Evolutionary conservation across 2,329 filamentous ascomycete species (phyloP).

Genomic region (Penicillium sp.): DNA sequence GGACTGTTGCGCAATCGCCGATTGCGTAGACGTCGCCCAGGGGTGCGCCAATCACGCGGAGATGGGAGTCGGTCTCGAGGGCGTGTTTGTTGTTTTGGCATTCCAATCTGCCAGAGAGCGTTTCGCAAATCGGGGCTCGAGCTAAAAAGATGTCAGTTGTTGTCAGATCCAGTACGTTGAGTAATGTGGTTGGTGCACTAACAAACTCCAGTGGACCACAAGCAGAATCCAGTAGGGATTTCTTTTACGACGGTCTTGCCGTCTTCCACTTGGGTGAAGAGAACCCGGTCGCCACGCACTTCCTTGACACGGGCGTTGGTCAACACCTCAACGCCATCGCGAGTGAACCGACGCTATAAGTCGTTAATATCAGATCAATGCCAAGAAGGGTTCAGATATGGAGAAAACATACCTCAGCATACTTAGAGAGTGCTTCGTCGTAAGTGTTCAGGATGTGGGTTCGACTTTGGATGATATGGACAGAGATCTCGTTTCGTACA

Average conservation of each 20-base stretch:
- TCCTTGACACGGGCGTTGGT: constrained; percentile 93
- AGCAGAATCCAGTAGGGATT: constrained; percentile 89
- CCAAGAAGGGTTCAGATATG: too few species aligned
- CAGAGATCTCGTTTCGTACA: constrained; percentile 94
- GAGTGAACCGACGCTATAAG: constrained; percentile 68
- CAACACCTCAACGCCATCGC: constrained; percentile 86
- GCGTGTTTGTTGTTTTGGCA: constrained; percentile 85
- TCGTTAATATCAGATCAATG: constrained; percentile 2
- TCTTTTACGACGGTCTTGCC: constrained; percentile 82
- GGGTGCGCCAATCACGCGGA: constrained; percentile 83
- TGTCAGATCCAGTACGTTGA: neutral
- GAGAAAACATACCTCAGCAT: constrained; percentile 64
- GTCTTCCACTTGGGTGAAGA: constrained; percentile 81
- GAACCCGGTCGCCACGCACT: constrained; percentile 75
- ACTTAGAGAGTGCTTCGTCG: constrained; percentile 88
- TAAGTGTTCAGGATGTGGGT: constrained; percentile 97
- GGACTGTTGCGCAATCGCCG: too few species aligned
- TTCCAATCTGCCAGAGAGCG: constrained; percentile 71
- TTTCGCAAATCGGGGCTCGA: constrained; percentile 76
- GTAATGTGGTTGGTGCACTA: constrained; percentile 19
- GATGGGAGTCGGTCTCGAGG: constrained; percentile 89
- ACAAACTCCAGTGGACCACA: constrained; percentile 93
- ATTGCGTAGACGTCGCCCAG: constrained; percentile 93
- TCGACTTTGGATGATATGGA: constrained; percentile 92
- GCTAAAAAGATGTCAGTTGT: constrained; percentile 37